Percentiles rank a stretch among this genome's conserved stretches.
These are phyloP conservation scores for Corylus americana DNA, from an alignment of 306 rosid species.

Conservation along the genomic window DNA sequence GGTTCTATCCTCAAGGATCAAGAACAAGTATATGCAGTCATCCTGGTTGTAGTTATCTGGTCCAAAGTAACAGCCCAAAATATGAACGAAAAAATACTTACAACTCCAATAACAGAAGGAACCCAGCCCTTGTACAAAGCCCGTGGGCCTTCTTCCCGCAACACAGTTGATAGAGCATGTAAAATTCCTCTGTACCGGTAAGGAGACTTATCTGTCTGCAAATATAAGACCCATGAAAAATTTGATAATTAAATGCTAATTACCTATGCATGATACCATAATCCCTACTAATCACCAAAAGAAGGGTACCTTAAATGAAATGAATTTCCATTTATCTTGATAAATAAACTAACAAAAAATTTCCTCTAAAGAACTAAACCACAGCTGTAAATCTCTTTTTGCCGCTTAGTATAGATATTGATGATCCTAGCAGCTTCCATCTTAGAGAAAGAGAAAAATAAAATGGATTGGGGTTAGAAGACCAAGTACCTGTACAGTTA, in stretches of 20 bases:
- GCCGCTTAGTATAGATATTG: neutral
- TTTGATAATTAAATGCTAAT: conserved; percentile 12
- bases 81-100: conserved; percentile 42
- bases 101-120: conserved; percentile 99
- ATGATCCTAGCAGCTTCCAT: neutral
- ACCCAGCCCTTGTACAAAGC: conserved; percentile 99
- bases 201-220: conserved; percentile 90
- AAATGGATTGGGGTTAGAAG: neutral
- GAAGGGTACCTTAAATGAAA: neutral
- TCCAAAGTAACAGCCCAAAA: neutral
- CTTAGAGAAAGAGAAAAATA: neutral
- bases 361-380: neutral
- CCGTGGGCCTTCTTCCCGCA: conserved; percentile 93
- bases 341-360: neutral
- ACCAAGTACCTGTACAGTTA: conserved; percentile 86
- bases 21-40: neutral
- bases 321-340: neutral
- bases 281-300: neutral
- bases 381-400: neutral
- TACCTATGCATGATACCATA: conserved; percentile 2
- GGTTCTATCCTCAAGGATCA: neutral
- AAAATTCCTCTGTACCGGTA: conserved; percentile 96
- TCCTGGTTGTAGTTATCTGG: neutral
- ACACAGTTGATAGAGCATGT: conserved; percentile 90
- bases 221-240: conserved; percentile 24